These are phyloP conservation scores for Lentinula detonsa DNA, from an alignment of 768 basidiomycete genomes.

Conservation along the genomic window DNA sequence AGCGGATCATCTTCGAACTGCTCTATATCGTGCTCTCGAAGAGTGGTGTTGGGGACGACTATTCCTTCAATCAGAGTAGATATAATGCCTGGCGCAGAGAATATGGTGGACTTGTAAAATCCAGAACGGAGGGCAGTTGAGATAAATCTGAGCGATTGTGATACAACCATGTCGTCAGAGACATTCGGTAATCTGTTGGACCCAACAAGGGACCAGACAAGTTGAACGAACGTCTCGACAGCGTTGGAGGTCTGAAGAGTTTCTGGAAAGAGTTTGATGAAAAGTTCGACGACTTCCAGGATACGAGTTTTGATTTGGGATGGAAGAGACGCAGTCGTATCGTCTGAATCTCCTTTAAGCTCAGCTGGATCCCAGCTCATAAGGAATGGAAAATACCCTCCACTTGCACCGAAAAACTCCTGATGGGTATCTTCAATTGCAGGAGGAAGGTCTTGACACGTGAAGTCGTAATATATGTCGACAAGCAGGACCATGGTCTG, in stretches of 20 bases:
- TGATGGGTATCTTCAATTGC: slow-evolving; percentile 85
- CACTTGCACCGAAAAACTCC: slow-evolving; percentile 69
- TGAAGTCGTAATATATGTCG: slow-evolving; percentile 91
- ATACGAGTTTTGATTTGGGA: slow-evolving; percentile 86
- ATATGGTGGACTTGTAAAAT: slow-evolving; percentile 66
- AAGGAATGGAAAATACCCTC: slow-evolving; percentile 76
- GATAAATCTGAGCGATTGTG: slow-evolving; percentile 86
- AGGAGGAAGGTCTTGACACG: slow-evolving; percentile 91
- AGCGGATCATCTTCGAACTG: slow-evolving; percentile 97
- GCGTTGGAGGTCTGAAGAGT: slow-evolving; percentile 58
- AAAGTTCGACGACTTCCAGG: slow-evolving; percentile 87
- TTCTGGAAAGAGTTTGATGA: slow-evolving; percentile 79
- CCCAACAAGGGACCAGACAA: slow-evolving; percentile 87
- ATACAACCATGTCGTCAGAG: slow-evolving; percentile 81
- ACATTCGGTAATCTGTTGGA: slow-evolving; percentile 62
- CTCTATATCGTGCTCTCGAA: slow-evolving; percentile 87
- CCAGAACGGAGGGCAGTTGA: slow-evolving; percentile 90
- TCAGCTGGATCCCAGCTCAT: slow-evolving; percentile 72
- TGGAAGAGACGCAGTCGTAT: slow-evolving; percentile 77
- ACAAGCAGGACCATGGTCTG: slow-evolving; percentile 74
- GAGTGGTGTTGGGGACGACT: slow-evolving; percentile 86
- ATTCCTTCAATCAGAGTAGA: slow-evolving; percentile 82
- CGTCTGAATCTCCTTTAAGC: slow-evolving; percentile 70
- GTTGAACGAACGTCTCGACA: slow-evolving; percentile 71
- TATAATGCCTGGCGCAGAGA: slow-evolving; percentile 78